Evolutionary conservation across 1,284 basidiomycete genomes (phyloP).

Genomic region (Apiotrichum mycotoxinovorans): DNA sequence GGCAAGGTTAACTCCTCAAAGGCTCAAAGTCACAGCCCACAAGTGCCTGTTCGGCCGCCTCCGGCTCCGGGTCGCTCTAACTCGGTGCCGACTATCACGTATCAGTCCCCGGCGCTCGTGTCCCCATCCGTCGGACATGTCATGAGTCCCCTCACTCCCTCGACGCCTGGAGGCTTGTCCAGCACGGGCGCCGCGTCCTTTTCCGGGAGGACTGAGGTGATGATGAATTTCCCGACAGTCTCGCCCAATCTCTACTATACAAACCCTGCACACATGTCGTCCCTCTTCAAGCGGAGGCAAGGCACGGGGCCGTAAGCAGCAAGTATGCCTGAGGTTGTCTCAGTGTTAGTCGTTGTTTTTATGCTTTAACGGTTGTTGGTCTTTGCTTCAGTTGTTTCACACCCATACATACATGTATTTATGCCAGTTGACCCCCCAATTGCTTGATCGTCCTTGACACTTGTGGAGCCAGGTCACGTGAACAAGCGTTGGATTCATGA

Average conservation of each 20-base stretch:
- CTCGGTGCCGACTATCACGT: no score
- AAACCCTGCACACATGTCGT: background rate
- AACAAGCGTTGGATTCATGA: no score
- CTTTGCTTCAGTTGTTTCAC: background rate
- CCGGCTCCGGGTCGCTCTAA: no score
- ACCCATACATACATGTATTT: background rate
- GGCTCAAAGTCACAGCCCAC: no score
- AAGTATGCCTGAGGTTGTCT: background rate
- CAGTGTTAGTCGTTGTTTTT: background rate
- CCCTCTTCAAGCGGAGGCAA: constrained; percentile 2
- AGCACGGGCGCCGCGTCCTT: background rate
- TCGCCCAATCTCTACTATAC: background rate
- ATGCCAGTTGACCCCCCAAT: no score
- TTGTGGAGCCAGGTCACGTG: no score
- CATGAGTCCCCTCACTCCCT: background rate
- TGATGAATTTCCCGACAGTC: background rate
- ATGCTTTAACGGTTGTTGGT: background rate
- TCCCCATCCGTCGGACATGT: no score
- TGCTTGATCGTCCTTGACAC: no score
- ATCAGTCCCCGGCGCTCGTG: no score
- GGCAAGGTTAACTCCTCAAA: background rate
- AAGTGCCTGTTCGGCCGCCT: no score
- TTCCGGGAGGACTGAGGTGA: no score
- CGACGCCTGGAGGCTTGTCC: background rate
- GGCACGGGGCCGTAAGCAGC: background rate